These are phyloP conservation scores for Chrysoporthe deuterocubensis DNA, from an alignment of 2,329 filamentous ascomycete genomes.

Conservation along the genomic window DNA sequence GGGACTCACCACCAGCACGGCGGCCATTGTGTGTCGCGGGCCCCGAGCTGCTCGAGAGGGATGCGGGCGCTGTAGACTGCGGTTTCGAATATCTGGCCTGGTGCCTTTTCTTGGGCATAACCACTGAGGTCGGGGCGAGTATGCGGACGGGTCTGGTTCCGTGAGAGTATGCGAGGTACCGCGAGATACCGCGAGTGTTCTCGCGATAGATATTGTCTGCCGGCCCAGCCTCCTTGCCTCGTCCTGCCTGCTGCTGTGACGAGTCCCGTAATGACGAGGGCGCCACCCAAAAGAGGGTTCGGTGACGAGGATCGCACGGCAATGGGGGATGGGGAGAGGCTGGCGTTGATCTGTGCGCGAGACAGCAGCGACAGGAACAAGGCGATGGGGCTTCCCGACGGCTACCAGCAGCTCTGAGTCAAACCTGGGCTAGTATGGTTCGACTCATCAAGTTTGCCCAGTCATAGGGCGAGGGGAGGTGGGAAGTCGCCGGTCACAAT, in stretches of 20 bases:
- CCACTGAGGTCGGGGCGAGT: constrained; percentile 17
- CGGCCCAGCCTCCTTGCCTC: neutral
- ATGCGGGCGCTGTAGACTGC: constrained; percentile 56
- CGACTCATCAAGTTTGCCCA: constrained; percentile 24
- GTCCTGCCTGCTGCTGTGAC: constrained; percentile 10
- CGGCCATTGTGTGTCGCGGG: constrained; percentile 1
- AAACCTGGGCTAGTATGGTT: constrained; percentile 18
- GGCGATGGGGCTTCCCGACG: constrained; percentile 18
- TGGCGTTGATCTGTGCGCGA: constrained; percentile 15
- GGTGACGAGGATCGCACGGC: constrained; percentile 6
- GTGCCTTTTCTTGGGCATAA: constrained; percentile 69
- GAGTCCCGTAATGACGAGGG: constrained; percentile 14
- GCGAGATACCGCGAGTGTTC: neutral
- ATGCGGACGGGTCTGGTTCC: neutral
- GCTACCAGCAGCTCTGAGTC: constrained; percentile 30
- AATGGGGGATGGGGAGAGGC: neutral
- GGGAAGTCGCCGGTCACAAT: constrained; percentile 5
- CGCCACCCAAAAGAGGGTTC: constrained; percentile 15
- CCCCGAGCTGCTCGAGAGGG: constrained; percentile 44
- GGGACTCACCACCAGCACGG: constrained; percentile 24
- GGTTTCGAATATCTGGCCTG: constrained; percentile 62
- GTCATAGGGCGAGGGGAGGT: neutral
- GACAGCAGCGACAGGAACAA: constrained; percentile 7
- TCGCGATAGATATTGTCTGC: neutral
- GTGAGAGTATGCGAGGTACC: constrained; percentile 7